Evolutionary conservation across 78 protist genomes (phyloP), one percentile per base, ranked within the genome.

Genomic region (Chrysochromulina tobinii): DNA sequence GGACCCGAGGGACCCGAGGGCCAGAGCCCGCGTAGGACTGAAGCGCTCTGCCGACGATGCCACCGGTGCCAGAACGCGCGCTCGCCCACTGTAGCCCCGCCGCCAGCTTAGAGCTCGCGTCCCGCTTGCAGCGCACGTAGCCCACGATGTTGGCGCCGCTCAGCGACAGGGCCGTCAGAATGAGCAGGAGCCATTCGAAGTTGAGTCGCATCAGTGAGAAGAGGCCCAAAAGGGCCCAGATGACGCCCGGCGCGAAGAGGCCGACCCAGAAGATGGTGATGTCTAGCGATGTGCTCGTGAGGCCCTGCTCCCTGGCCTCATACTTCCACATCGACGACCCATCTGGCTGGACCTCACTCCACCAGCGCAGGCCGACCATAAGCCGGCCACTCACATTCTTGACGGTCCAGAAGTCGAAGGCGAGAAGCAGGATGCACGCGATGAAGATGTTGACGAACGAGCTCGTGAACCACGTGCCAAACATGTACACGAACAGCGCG

Each of bases 321-420:
- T 15, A 61, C 25, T 23, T 9, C 90, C 90, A 87, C 18, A 27
- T 55, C 15, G 68, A 61, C 54, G 54, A 14, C 48, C 90, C 90
- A 53, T 87, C 92, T 11, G 57, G 75, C 18, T 3, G 48, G 58
- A 91, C 73, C 48, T 91, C 93, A 48, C 81, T 91, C 93, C 93
- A 91, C 93, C 93, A 81, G 50, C 88, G 67, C 61, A 90, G 66
- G 17, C 88, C 89, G 21, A 90, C 89, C 73, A 81, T 0, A 58
- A 38, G 83, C 83, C 83, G 1, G 61, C 87, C 87, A 9, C 64
- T 23, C 50, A 83, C 90, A 17, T 81, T 81, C 81, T 90, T 90
- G 11, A 90, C 93, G 8, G 89, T 84, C 93, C 93, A 90, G 61
- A 90, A 90, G 89, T 90, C 93, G 81, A 81, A 81, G 18, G 93